These are phyloP conservation scores for Coniferiporia weirii DNA, from an alignment of 1,284 basidiomycete genomes.

Conservation along the genomic window DNA sequence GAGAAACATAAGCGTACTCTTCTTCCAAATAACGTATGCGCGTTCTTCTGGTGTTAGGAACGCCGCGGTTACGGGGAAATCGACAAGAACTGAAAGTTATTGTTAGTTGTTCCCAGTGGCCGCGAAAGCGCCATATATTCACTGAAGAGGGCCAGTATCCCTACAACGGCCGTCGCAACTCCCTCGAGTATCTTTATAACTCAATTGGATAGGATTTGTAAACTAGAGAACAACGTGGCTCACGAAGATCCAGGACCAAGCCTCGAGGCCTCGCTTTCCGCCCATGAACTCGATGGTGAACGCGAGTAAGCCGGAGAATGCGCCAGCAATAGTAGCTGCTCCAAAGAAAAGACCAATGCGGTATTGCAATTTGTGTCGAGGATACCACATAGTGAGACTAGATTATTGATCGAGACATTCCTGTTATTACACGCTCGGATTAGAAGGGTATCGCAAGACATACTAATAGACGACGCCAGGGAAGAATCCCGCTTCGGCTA, in stretches of 20 bases:
- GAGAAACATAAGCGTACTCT: constrained; percentile 37
- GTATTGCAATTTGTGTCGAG: constrained; percentile 43
- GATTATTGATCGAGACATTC: background rate
- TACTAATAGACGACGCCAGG: constrained; percentile 64
- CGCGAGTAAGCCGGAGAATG: constrained; percentile 37
- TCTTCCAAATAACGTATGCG: constrained; percentile 54
- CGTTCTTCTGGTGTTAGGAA: constrained; percentile 51
- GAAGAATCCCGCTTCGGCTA: constrained; percentile 66
- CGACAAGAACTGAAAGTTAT: constrained; percentile 40
- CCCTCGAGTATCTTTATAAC: constrained; percentile 49
- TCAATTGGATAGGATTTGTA: background rate
- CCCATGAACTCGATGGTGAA: constrained; percentile 41
- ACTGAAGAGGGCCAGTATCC: constrained; percentile 41
- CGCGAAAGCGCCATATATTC: constrained; percentile 16
- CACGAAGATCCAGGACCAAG: constrained; percentile 47
- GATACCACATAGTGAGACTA: constrained; percentile 48
- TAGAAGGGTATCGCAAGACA: constrained; percentile 14
- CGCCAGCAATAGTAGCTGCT: constrained; percentile 30
- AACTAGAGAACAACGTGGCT: constrained; percentile 17
- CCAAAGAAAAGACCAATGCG: constrained; percentile 43
- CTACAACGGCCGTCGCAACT: constrained; percentile 43
- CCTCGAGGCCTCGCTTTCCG: constrained; percentile 33
- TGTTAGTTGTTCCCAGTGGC: background rate
- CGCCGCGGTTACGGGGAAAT: constrained; percentile 52
- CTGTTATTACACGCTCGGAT: background rate